Evolutionary conservation across 2,329 filamentous ascomycete genomes (phyloP).

Genomic region (Trichoderma sp.): DNA sequence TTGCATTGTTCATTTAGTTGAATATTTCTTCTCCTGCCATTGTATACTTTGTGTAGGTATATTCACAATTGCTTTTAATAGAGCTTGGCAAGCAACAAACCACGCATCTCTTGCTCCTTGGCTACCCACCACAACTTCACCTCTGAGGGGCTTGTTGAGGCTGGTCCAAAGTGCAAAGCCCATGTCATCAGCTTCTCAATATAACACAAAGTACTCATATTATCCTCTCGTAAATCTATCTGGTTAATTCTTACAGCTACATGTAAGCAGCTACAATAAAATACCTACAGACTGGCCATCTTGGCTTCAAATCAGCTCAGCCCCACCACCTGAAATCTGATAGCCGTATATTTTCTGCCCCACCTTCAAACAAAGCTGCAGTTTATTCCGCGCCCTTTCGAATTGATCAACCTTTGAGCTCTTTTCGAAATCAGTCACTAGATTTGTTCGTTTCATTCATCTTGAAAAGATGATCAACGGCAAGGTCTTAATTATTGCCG

Average conservation of each 20-base stretch:
- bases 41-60: background rate
- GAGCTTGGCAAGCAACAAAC: background rate
- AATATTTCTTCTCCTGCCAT: background rate
- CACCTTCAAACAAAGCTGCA: constrained; percentile 1
- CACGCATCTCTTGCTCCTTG: background rate
- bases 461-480: constrained; percentile 39
- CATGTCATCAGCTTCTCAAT: too few relatives aligned
- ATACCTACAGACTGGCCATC: background rate
- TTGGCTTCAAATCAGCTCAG: background rate
- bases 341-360: constrained; percentile 11
- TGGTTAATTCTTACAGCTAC: background rate
- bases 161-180: too few relatives aligned
- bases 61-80: background rate
- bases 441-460: background rate
- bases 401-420: background rate
- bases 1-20: background rate
- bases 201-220: accelerated
- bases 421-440: background rate
- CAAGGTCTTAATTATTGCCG: constrained; percentile 77
- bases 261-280: background rate
- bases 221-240: background rate
- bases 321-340: background rate
- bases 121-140: background rate
- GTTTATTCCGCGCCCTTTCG: constrained; percentile 6
- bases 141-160: background rate